Evolutionary conservation across 2,329 filamentous ascomycete genomes (phyloP), one percentile per base, ranked within the genome.

Genomic region (Aspergillus sp.): DNA sequence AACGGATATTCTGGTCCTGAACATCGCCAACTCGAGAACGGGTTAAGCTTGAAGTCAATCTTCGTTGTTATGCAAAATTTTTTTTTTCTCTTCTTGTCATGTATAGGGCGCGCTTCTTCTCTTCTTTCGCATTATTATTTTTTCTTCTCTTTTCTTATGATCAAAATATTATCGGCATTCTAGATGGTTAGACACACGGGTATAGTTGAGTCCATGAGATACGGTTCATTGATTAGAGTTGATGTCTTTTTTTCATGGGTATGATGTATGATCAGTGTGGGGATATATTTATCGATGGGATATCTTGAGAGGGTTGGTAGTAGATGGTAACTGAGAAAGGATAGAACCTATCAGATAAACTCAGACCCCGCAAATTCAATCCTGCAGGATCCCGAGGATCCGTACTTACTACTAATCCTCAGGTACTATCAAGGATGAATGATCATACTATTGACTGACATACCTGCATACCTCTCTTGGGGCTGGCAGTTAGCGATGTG

Each of bases 1-100:
- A 1, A 86, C 87, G 56, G 93, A 97, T 76, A 92, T 97, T 64
- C 76, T 97, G 69, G 90, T 96, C 21, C 82, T 93, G 57, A 88
- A 90, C 73, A 92, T 97, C 71, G 89, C 91, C 75, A 97, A 97
- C 78, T 88, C 89, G 58, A 81, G 88, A 68, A 83, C 82, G 38
- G 73, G 51, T 54, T 39, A 39, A n/a, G n/a, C 21, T 2, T 23
- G 39, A 41, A 44, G 15, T 11, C 3, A 44, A 21, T 4, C 13
- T 8, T 21, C 19, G 19, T 10, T 32, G 10, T 52, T 21, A 21
- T 13, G 11, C 21, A 13, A 3, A n/a, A n/a, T n/a, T n/a, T n/a
- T 56, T 53, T 32, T 15, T 25, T 47, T 48, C 11, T 51, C 51
- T 52, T 38, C 19, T 15, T 44, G 41, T 44, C 10, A 23, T 44